Conservation (phyloP, 768 basidiomycete species). For the Auriscalpium microsporum region DNA sequence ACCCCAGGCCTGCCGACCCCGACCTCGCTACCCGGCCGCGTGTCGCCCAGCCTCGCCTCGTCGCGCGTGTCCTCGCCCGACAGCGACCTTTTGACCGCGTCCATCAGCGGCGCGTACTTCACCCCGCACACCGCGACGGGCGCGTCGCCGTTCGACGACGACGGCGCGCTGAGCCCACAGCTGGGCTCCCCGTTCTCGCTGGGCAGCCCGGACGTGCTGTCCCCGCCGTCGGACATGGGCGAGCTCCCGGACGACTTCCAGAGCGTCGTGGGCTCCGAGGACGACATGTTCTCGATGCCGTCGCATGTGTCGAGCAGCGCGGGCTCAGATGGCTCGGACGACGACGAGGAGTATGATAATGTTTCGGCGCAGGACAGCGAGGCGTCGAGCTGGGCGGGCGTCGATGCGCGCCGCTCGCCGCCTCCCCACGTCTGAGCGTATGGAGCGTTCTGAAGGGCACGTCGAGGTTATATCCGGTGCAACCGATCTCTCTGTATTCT, state of each 20-base stretch:
- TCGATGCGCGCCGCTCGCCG: neutral
- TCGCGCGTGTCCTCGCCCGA: neutral
- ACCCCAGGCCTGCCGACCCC: neutral
- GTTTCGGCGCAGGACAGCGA: constrained; percentile 9
- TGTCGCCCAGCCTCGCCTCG: neutral
- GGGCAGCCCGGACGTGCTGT: neutral
- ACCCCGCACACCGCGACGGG: neutral
- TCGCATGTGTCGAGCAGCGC: constrained; percentile 7
- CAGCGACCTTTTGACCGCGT: neutral
- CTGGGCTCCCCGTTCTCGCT: neutral
- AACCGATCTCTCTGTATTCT: neutral
- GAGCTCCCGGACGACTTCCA: neutral
- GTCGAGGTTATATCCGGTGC: neutral
- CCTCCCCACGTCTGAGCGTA: neutral
- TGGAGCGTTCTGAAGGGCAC: neutral
- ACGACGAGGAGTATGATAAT: constrained; percentile 8
- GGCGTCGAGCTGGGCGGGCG: constrained; percentile 6
- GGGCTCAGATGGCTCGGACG: constrained; percentile 2
- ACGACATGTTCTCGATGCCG: constrained; percentile 10
- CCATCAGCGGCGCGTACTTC: neutral
- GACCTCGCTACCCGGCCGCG: neutral
- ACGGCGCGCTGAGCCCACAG: neutral
- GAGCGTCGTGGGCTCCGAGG: neutral
- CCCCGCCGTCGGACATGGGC: neutral
- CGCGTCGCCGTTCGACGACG: neutral